Percentiles rank a stretch among this genome's conserved stretches.
phyloP scores from a whole-genome alignment of 805 yeast species.

The Teunomyces funiuensis region DNA sequence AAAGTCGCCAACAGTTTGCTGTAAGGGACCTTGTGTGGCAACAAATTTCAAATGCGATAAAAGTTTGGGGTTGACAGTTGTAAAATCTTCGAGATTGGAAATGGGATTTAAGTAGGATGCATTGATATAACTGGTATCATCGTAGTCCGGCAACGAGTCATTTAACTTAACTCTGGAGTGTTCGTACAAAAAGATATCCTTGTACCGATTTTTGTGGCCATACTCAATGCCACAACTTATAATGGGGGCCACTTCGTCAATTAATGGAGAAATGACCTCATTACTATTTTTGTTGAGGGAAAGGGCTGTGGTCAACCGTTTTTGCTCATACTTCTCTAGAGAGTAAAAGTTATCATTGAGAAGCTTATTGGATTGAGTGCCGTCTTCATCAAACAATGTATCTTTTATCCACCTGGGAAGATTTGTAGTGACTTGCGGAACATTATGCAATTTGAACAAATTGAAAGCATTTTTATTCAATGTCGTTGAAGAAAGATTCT shows the following conservation, averaged over 20 bases:
- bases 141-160: constrained; percentile 15
- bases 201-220: constrained; percentile 65
- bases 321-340: constrained; percentile 69
- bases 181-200: constrained; percentile 85
- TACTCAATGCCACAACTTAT: constrained; percentile 78
- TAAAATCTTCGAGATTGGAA: constrained; percentile 10
- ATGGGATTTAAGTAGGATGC: constrained; percentile 64
- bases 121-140: constrained; percentile 66
- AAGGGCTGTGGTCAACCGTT: constrained; percentile 50
- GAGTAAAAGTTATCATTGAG: constrained; percentile 49
- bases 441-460: constrained; percentile 22
- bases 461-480: constrained; percentile 13
- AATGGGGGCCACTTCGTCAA: constrained; percentile 34
- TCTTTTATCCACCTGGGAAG: constrained; percentile 38
- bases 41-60: constrained; percentile 38
- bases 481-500: constrained; percentile 8
- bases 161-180: constrained; percentile 73
- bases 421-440: constrained; percentile 35
- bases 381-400: constrained; percentile 8
- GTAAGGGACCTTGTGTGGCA: constrained; percentile 89
- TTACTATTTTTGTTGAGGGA: constrained; percentile 11
- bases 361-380: constrained; percentile 5
- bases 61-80: constrained; percentile 9
- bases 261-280: constrained; percentile 6
- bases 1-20: constrained; percentile 74